A percentile compares a stretch with the other conserved stretches of the same genome.
phyloP scores from a whole-genome alignment of 805 yeast genomes.

The Lipomyces yamanashiensis region DNA sequence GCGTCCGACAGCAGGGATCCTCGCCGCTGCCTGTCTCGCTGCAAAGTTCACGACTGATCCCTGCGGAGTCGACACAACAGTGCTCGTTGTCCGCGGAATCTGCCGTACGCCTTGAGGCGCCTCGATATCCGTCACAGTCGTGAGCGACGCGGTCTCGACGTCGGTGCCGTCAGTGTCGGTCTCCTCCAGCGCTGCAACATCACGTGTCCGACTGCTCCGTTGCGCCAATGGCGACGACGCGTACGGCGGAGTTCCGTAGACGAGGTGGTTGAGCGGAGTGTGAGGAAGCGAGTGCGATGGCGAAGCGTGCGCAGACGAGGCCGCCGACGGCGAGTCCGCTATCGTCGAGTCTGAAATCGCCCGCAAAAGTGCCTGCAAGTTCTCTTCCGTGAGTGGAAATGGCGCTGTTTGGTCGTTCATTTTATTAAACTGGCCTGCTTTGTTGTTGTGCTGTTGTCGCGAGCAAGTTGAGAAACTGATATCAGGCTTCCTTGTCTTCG shows the following conservation, averaged over 20 bases:
- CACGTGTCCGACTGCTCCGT: not conserved
- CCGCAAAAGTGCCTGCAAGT: conserved; percentile 28
- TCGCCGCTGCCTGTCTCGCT: conserved; percentile 29
- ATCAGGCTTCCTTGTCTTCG: too few relatives aligned
- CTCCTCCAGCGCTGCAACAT: not conserved
- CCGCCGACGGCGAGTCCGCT: conserved; percentile 1
- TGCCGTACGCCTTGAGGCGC: conserved; percentile 12
- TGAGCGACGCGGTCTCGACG: conserved; percentile 14
- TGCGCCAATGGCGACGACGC: conserved; percentile 7
- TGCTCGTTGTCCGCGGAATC: conserved; percentile 17
- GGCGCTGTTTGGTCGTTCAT: conserved; percentile 15
- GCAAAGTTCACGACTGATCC: conserved; percentile 31
- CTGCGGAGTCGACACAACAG: conserved; percentile 32
- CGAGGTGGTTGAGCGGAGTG: conserved; percentile 9
- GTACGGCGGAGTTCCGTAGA: conserved; percentile 13
- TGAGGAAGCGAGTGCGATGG: conserved; percentile 5
- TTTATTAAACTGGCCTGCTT: not conserved
- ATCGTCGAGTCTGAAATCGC: conserved; percentile 21
- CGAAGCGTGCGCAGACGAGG: conserved; percentile 2
- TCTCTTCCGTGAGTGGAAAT: conserved; percentile 35
- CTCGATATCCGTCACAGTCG: conserved; percentile 9
- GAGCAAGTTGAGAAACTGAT: too few relatives aligned
- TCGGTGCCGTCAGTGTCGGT: conserved; percentile 3
- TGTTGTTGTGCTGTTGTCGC: too few relatives aligned
- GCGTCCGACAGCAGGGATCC: conserved; percentile 12